phyloP scores from a whole-genome alignment of 2,329 filamentous ascomycete genomes.

The Neonectria sp. region DNA sequence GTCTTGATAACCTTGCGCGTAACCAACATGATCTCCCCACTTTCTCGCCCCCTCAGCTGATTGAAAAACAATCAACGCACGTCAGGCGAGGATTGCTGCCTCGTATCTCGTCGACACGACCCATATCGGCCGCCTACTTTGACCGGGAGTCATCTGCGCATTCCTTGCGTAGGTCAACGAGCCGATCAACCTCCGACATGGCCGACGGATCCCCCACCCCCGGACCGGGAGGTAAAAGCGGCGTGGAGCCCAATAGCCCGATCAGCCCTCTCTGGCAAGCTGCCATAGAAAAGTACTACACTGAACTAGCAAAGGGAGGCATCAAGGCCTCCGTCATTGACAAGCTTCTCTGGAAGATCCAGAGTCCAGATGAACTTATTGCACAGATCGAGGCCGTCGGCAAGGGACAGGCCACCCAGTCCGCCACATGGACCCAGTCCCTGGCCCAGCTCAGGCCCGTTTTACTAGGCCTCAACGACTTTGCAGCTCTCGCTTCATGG shows the following conservation, averaged over 20 bases:
- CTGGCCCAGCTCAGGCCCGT: constrained; percentile 12
- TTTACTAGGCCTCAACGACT: constrained; percentile 13
- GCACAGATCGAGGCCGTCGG: constrained; percentile 13
- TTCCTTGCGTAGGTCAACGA: background rate
- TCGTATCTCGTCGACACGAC: too few species aligned
- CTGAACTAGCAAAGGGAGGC: constrained; percentile 11
- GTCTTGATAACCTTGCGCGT: too few species aligned
- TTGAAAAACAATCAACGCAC: too few species aligned
- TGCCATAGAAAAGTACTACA: background rate
- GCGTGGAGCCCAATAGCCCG: too few species aligned
- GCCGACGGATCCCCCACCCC: background rate
- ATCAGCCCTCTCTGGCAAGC: too few species aligned
- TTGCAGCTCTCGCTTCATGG: constrained; percentile 12
- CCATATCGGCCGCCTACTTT: too few species aligned
- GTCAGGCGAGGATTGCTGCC: too few species aligned
- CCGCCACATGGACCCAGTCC: constrained; percentile 6
- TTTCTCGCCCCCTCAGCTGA: too few species aligned
- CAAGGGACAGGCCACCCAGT: constrained; percentile 8
- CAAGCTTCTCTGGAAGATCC: constrained; percentile 14
- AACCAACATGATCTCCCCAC: too few species aligned
- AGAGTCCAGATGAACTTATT: constrained; percentile 18
- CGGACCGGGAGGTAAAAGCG: too few species aligned
- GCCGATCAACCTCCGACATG: constrained; percentile 1
- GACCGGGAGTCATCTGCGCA: too few species aligned
- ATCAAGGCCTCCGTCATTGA: constrained; percentile 11